Conservation (phyloP, 805 yeast species). For the Candida dajiaensis region DNA sequence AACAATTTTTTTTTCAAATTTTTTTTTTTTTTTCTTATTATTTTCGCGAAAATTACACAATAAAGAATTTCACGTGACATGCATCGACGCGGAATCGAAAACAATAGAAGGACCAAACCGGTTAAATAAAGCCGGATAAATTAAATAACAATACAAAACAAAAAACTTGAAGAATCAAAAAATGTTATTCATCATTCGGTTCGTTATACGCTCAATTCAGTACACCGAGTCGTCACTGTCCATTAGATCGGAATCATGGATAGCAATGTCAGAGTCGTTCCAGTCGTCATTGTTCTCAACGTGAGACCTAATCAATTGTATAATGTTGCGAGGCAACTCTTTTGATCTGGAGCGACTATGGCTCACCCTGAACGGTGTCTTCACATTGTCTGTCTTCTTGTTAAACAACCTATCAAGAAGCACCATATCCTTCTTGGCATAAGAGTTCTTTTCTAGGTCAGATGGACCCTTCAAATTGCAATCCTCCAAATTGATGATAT, state of each 20-base stretch:
- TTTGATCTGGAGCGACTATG: not conserved
- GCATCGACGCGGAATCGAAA: too few relatives aligned
- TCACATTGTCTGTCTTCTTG: not conserved
- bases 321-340: not conserved
- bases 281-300: not conserved
- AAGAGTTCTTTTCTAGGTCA: not conserved
- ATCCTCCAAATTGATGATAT: slow-evolving; percentile 21
- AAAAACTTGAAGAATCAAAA: not conserved
- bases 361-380: not conserved
- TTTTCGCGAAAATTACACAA: not conserved
- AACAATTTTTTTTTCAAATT: not conserved
- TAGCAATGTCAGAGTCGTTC: not conserved
- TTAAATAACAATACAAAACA: not conserved
- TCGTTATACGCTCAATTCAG: not conserved
- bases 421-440: slow-evolving; percentile 12
- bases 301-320: not conserved
- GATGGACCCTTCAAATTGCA: slow-evolving; percentile 3
- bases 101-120: not conserved
- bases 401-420: slow-evolving; percentile 12
- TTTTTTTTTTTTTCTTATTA: not conserved
- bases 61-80: slow-evolving; percentile 1
- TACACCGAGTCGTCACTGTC: not conserved
- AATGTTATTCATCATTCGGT: not conserved
- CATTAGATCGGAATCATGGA: not conserved
- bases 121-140: not conserved